Evolutionary conservation across 2,329 filamentous ascomycete genomes (phyloP).

Genomic region (Penicillium frequentans): DNA sequence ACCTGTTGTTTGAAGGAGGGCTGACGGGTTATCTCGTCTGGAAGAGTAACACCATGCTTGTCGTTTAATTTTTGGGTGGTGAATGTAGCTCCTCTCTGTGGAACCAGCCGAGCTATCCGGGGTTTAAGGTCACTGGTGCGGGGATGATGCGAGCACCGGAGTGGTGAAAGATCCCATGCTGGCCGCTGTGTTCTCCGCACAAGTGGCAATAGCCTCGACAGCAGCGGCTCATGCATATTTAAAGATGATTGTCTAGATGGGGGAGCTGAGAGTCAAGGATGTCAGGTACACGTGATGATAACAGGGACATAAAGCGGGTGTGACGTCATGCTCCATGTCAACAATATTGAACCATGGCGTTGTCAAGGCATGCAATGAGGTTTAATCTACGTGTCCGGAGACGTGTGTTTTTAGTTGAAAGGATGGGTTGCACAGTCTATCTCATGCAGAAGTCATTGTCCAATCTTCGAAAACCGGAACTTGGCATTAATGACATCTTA

Average conservation of each 20-base stretch:
- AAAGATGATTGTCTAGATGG: too few relatives aligned
- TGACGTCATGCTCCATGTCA: background rate
- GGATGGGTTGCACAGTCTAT: too few relatives aligned
- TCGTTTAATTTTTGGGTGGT: background rate
- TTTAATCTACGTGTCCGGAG: too few relatives aligned
- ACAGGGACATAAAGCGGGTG: background rate
- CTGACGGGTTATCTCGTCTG: background rate
- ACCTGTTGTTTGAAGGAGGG: constrained; percentile 9
- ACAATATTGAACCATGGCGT: background rate
- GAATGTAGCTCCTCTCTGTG: background rate
- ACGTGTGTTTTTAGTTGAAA: too few relatives aligned
- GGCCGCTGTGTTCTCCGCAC: background rate
- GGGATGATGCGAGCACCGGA: background rate
- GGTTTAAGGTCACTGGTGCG: background rate
- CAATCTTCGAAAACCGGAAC: too few relatives aligned
- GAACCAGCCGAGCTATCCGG: background rate
- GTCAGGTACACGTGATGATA: background rate
- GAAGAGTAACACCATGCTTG: background rate
- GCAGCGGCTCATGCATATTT: background rate
- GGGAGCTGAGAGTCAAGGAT: background rate
- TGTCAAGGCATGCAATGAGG: too few relatives aligned
- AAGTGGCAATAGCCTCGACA: background rate
- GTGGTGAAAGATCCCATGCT: background rate
- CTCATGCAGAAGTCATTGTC: too few relatives aligned
- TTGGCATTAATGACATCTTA: too few relatives aligned